Base-by-base conservation (phyloP, 352 stramenopile species). In the Globisporangium nunn region DNA sequence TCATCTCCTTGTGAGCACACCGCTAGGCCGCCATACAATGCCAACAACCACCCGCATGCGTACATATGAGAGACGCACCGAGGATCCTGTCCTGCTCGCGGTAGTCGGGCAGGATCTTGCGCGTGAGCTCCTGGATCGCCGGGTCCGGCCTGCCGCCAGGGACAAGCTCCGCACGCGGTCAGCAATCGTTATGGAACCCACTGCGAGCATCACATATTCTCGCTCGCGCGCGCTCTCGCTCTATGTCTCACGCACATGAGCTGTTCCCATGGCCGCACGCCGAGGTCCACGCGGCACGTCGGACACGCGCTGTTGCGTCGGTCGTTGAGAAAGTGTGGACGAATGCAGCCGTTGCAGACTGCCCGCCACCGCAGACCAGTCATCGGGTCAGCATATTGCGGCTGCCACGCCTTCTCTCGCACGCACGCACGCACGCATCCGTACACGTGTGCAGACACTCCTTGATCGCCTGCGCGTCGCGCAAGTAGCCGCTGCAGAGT, bases 361-460 rank as follows among this genome's bases (percentile, higher is more conserved):
- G 31, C 8, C 23, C 10, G 10, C 10, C 7, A 11, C 7, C 35
- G 35, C 7, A 40, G 37, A 23, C 23, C 23, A 23, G 23, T 23
- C 23, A 23, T 23, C 23, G 23, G 23, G 23, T 23, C 23, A 23
- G 23, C 23, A 23, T 23, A 23, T 23, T 23, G 23, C 23, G 23
- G 23, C 23, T 1, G 23, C 23, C 23, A 23, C 23, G 23, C 30
- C 23, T 40, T 12, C 8, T 14, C 15, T 35, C 6, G 49, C 15
- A 30, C 18, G 3, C 8, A 6, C 18, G 3, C 8, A 6, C 43
- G 17, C 4, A 10, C 12, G 0, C 7, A 35, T 10, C 49, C 75
- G 58, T 71, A 91, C 81, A 93, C 1, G 83, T 88, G 56, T 91
- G 78, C 29, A 88, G 64, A 59, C 83, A 93, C 64, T 93, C 83